Conservation (phyloP, 805 yeast species). For the Lipomyces lipofer region DNA sequence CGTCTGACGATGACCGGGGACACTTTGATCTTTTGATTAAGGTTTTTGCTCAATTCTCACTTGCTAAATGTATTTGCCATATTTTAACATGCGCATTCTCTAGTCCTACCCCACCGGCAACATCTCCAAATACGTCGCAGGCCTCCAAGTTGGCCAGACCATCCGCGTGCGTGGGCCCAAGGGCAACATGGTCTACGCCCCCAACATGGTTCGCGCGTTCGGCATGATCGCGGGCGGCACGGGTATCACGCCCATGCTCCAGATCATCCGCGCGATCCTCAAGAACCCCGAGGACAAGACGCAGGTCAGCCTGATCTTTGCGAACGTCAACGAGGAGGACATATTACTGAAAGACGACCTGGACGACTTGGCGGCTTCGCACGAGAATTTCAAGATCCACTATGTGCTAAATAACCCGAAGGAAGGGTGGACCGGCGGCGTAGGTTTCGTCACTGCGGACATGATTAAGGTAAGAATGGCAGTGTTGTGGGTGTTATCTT, state of each 20-base stretch:
- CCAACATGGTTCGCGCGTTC: constrained; percentile 67
- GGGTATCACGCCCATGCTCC: constrained; percentile 91
- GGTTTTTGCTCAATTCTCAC: too few species aligned
- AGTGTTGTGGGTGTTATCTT: neutral
- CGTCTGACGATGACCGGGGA: constrained; percentile 71
- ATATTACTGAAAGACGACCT: constrained; percentile 76
- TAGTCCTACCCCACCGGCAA: constrained; percentile 71
- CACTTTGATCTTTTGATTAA: constrained; percentile 77
- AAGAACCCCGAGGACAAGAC: constrained; percentile 85
- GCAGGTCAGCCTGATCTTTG: constrained; percentile 78
- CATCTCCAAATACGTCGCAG: constrained; percentile 71
- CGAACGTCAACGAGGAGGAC: constrained; percentile 72
- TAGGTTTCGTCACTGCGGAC: constrained; percentile 85
- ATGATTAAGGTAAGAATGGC: constrained; percentile 72
- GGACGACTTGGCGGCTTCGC: constrained; percentile 63
- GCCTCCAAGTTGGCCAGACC: constrained; percentile 73
- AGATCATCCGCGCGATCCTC: constrained; percentile 73
- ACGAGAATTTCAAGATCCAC: constrained; percentile 72
- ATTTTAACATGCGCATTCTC: too few species aligned
- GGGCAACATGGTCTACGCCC: constrained; percentile 83
- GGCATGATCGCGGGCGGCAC: constrained; percentile 93
- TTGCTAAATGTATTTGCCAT: too few species aligned
- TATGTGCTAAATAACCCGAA: constrained; percentile 73
- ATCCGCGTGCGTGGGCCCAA: constrained; percentile 82
- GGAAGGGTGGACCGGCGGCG: constrained; percentile 70